Percentiles rank a stretch among this genome's conserved stretches.
Evolutionary conservation across 345 rosid genomes (phyloP).

Genomic region (Isatis tinctoria): DNA sequence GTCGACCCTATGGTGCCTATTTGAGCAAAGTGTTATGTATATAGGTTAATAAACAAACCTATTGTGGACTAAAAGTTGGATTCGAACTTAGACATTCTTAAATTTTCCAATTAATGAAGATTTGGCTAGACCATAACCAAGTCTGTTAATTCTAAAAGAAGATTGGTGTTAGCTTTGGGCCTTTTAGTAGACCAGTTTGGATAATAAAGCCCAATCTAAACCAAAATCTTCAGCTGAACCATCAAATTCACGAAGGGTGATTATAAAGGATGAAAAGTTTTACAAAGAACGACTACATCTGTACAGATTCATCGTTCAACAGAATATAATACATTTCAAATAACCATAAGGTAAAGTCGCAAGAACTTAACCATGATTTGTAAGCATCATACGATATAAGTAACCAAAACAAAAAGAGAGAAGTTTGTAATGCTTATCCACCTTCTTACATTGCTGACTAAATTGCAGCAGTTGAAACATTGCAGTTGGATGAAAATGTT

Average conservation of each 20-base stretch:
- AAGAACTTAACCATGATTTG: neutral
- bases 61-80: too few species aligned
- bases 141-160: neutral
- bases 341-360: neutral
- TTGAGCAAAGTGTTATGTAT: too few species aligned
- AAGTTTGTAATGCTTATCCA: neutral
- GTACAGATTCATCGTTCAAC: slow-evolving; percentile 12
- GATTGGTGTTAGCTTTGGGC: neutral
- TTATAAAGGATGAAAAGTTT: neutral
- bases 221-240: neutral
- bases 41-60: too few species aligned
- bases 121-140: neutral
- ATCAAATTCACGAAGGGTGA: neutral
- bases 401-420: neutral
- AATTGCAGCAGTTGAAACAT: neutral
- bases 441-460: slow-evolving; percentile 5
- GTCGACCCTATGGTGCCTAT: too few species aligned
- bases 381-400: neutral
- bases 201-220: neutral
- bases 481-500: neutral
- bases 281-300: slow-evolving; percentile 4
- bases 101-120: neutral
- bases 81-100: neutral
- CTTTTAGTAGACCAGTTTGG: neutral
- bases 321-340: neutral